Evolutionary conservation across 2,329 filamentous ascomycete genomes (phyloP).

Genomic region (Cercospora sojina): DNA sequence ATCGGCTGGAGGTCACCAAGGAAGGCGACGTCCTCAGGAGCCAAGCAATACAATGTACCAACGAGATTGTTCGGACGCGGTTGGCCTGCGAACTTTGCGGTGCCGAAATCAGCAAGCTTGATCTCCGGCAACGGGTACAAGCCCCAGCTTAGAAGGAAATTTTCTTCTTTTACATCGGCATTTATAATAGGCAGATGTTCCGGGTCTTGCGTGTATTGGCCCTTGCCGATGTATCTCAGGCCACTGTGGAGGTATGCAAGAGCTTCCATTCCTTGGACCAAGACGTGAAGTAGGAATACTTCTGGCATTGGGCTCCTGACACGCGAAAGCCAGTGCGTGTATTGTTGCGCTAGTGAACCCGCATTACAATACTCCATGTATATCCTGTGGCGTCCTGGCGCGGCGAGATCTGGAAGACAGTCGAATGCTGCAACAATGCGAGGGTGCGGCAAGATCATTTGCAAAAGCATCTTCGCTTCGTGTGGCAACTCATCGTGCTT

Average conservation of each 20-base stretch:
- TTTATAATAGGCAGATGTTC: conserved; percentile 19
- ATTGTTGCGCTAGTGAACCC: conserved; percentile 18
- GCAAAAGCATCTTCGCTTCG: not conserved
- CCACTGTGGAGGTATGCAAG: conserved; percentile 25
- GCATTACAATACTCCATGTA: conserved; percentile 24
- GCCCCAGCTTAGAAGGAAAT: conserved; percentile 22
- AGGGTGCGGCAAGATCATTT: not conserved
- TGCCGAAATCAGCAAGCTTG: conserved; percentile 24
- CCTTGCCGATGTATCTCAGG: conserved; percentile 11
- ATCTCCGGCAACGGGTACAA: conserved; percentile 1
- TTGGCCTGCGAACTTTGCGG: not conserved
- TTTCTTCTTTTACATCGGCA: conserved; percentile 24
- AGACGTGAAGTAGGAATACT: conserved; percentile 22
- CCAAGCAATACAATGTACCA: not conserved
- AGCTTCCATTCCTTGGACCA: conserved; percentile 20
- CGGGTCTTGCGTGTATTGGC: conserved; percentile 9
- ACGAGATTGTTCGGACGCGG: not conserved
- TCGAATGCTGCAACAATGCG: conserved; percentile 3
- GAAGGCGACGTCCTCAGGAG: not conserved
- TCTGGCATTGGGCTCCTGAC: conserved; percentile 17
- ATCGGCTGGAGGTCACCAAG: not conserved
- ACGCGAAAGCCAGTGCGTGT: not conserved
- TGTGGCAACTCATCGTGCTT: not conserved
- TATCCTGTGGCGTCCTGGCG: conserved; percentile 8
- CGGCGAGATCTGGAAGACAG: not conserved